Evolutionary conservation across 2,329 filamentous ascomycete genomes (phyloP).

Genomic region (Pseudonectria buxi): DNA sequence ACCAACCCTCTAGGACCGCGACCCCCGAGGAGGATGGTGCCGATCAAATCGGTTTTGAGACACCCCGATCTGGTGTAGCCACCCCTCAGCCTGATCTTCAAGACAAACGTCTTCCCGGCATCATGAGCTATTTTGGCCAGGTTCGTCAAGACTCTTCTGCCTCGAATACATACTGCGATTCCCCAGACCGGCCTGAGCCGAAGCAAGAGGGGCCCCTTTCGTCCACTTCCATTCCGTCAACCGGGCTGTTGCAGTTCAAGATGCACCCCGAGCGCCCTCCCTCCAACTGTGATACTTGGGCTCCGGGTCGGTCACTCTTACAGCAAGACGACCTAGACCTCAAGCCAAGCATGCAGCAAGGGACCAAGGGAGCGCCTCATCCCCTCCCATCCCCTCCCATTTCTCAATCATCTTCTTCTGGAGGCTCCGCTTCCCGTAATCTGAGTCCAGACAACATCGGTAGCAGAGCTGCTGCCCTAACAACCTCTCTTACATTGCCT

Average conservation of each 20-base stretch:
- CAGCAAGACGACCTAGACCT: slow-evolving; percentile 17
- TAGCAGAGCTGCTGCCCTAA: slow-evolving; percentile 16
- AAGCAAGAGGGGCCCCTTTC: slow-evolving; percentile 12
- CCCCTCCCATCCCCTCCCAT: slow-evolving; percentile 52
- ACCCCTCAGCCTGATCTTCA: slow-evolving; percentile 90
- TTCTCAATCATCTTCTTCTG: slow-evolving; percentile 39
- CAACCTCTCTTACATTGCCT: slow-evolving; percentile 13
- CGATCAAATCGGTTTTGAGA: slow-evolving; percentile 77
- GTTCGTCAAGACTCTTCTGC: slow-evolving; percentile 82
- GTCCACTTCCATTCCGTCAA: slow-evolving; percentile 23
- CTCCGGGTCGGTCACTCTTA: slow-evolving; percentile 17
- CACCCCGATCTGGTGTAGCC: slow-evolving; percentile 82
- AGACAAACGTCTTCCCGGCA: slow-evolving; percentile 91
- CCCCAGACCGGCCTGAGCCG: slow-evolving; percentile 28
- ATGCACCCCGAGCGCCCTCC: slow-evolving; percentile 19
- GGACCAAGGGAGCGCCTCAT: slow-evolving; percentile 22
- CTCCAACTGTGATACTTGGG: slow-evolving; percentile 14
- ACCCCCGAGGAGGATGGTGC: slow-evolving; percentile 61
- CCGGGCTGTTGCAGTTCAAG: slow-evolving; percentile 23
- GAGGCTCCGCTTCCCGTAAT: slow-evolving; percentile 24
- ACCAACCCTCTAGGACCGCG: slow-evolving; percentile 49
- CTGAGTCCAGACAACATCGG: slow-evolving; percentile 18
- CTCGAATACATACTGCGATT: slow-evolving; percentile 32
- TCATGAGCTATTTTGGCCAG: slow-evolving; percentile 98
- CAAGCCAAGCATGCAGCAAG: slow-evolving; percentile 15